Base-by-base conservation (phyloP, 805 yeast species). In the Kazachstania martiniae region DNA sequence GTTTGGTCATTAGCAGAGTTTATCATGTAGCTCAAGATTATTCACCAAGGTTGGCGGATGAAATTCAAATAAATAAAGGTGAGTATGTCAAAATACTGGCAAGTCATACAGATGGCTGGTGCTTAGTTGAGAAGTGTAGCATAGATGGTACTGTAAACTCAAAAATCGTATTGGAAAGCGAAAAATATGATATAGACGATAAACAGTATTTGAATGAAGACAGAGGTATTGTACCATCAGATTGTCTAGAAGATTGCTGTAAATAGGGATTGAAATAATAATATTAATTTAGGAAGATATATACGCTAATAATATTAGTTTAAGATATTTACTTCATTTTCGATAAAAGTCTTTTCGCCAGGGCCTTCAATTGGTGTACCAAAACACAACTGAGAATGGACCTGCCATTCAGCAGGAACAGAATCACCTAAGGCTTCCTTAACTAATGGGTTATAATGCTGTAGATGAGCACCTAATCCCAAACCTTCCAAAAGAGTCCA, bases 401-500 rank as follows among this genome's bases (percentile, higher is more conserved):
- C 63, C 25, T 47, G 52, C 71, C 72, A 68, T 31, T 51, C 47
- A 31, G 46, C 50, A 33, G 72, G 71, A 19, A 63, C 53, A 30
- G 56, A 51, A 27, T 47, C 47, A 39, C 59, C 56, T 41, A 62
- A 40, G 28, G 62, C 63, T 25, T 47, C 61, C 41, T 56, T 57
- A 31, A 70, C 63, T 29, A 56, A 53, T 32, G 60, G 66, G 51
- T 65, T 66, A 62, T 63, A 70, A 52, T 70, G 75, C 53, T 70
- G 76, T 42, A 70, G 56, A 43, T 66, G 68, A 38, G 63, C 70
- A 40, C 74, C 74, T 24, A 68, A 47, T 28, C 68, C 68, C 36
- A 63, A 47, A 21, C 56, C 59, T 31, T 60, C 57, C 21, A 70
- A 53, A 18, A 66, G 66, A 24, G 70, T 51, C 75, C 75, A 70